phyloP scores from a whole-genome alignment of 2,329 filamentous ascomycete genomes.

The Lizonia empirigonia region DNA sequence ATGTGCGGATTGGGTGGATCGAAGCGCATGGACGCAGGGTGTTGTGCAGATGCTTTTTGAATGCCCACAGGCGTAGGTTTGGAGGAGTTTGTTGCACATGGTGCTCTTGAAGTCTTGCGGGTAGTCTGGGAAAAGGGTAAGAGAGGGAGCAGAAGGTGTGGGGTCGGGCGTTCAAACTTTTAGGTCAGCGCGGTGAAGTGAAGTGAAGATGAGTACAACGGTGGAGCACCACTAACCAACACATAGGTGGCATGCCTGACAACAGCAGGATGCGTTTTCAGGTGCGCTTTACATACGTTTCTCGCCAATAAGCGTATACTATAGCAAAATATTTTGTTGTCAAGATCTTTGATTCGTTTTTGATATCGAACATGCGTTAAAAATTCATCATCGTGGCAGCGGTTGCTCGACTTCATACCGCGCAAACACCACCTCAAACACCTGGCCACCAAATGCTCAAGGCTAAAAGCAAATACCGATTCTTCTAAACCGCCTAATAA shows the following conservation, averaged over 20 bases:
- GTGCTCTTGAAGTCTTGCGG: not conserved
- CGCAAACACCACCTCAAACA: constrained; percentile 23
- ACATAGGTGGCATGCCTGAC: not conserved
- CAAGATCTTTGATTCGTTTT: constrained; percentile 1
- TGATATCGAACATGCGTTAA: constrained; percentile 11
- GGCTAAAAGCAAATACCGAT: constrained; percentile 12
- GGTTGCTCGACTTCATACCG: constrained; percentile 16
- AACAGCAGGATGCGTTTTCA: not conserved
- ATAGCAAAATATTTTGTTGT: not conserved
- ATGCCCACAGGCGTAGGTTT: constrained; percentile 36
- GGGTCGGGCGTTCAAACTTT: too few species aligned
- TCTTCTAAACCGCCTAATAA: constrained; percentile 34
- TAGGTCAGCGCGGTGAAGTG: not conserved
- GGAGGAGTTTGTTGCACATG: constrained; percentile 37
- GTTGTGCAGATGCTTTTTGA: constrained; percentile 34
- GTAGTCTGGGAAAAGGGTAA: not conserved
- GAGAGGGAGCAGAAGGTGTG: too few species aligned
- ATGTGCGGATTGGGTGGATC: not conserved
- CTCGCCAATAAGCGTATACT: not conserved
- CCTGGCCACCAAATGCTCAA: constrained; percentile 30
- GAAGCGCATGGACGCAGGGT: constrained; percentile 31
- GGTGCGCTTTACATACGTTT: not conserved
- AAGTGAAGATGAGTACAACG: not conserved
- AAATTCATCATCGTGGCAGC: constrained; percentile 5
- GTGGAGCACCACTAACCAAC: not conserved